phyloP scores from a whole-genome alignment of 768 basidiomycete genomes.

The Brasilioporus rufonigricans region DNA sequence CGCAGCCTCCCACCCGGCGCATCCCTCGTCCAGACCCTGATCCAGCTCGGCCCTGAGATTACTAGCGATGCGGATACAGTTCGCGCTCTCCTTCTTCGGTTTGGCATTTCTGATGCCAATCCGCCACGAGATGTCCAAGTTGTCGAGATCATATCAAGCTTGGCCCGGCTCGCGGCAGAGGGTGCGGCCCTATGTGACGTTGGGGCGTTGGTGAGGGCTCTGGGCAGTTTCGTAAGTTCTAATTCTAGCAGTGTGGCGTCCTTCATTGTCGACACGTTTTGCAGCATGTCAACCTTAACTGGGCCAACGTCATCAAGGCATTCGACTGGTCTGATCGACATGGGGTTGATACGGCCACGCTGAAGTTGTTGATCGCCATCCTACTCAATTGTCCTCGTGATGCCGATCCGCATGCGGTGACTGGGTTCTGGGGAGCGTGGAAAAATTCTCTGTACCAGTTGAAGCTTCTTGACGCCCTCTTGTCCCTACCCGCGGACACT shows the following conservation, averaged over 20 bases:
- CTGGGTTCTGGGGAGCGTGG: conserved; percentile 87
- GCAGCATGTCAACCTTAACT: conserved; percentile 68
- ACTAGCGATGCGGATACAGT: conserved; percentile 72
- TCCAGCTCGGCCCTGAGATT: conserved; percentile 77
- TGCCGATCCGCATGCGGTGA: conserved; percentile 73
- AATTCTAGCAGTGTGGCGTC: neutral
- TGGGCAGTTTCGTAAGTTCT: conserved; percentile 68
- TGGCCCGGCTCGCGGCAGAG: conserved; percentile 70
- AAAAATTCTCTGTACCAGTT: conserved; percentile 82
- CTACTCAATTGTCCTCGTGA: conserved; percentile 80
- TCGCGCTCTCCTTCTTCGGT: conserved; percentile 66
- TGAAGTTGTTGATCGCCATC: conserved; percentile 87
- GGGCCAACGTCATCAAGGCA: conserved; percentile 78
- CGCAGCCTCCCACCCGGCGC: conserved; percentile 63
- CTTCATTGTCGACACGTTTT: conserved; percentile 13
- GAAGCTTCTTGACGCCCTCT: conserved; percentile 81
- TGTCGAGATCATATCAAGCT: conserved; percentile 64
- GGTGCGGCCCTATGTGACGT: conserved; percentile 74
- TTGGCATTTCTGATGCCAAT: conserved; percentile 67
- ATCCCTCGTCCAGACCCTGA: conserved; percentile 70
- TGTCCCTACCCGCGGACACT: conserved; percentile 85
- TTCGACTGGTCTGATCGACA: conserved; percentile 85
- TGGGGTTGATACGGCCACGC: conserved; percentile 83
- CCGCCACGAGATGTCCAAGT: conserved; percentile 73
- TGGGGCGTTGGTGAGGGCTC: conserved; percentile 66